Percentiles rank a stretch among this genome's conserved stretches.
phyloP scores from a whole-genome alignment of 2,329 filamentous ascomycete genomes.

The Paecilomyces formosus region DNA sequence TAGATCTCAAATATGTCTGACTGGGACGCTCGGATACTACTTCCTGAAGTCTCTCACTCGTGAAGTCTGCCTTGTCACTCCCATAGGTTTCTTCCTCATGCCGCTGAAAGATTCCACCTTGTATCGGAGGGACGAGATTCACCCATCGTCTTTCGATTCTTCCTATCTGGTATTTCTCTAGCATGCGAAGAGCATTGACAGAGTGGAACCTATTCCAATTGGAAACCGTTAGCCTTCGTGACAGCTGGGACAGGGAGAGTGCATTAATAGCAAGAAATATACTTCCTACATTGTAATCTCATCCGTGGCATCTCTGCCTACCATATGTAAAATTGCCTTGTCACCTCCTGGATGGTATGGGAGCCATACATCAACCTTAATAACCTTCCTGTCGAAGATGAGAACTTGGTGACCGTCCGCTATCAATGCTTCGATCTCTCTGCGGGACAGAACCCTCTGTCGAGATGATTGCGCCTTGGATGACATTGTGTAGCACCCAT shows the following conservation, averaged over 20 bases:
- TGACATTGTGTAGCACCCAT: background rate
- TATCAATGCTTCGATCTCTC: constrained; percentile 73
- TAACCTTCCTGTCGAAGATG: constrained; percentile 70
- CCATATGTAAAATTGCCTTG: constrained; percentile 86
- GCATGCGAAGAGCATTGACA: constrained; percentile 62
- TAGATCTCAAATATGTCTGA: constrained; percentile 34
- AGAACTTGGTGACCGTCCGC: constrained; percentile 72
- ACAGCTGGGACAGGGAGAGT: constrained; percentile 6
- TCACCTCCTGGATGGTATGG: constrained; percentile 87
- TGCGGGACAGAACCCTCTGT: constrained; percentile 48
- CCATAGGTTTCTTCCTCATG: constrained; percentile 35
- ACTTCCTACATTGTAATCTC: constrained; percentile 71
- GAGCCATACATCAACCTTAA: constrained; percentile 85
- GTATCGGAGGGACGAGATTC: constrained; percentile 86
- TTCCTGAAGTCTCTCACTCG: constrained; percentile 48
- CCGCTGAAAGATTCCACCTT: constrained; percentile 69
- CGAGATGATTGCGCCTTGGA: background rate
- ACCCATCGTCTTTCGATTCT: constrained; percentile 71
- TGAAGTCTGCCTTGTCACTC: constrained; percentile 35
- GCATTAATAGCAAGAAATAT: constrained; percentile 26
- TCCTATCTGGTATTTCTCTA: constrained; percentile 79
- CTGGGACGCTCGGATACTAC: constrained; percentile 55
- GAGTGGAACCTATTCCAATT: constrained; percentile 65
- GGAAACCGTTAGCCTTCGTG: background rate
- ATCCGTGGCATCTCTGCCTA: constrained; percentile 88